Evolutionary conservation across 2,329 filamentous ascomycete species (phyloP).

Genomic region (Colletotrichum trifolii): DNA sequence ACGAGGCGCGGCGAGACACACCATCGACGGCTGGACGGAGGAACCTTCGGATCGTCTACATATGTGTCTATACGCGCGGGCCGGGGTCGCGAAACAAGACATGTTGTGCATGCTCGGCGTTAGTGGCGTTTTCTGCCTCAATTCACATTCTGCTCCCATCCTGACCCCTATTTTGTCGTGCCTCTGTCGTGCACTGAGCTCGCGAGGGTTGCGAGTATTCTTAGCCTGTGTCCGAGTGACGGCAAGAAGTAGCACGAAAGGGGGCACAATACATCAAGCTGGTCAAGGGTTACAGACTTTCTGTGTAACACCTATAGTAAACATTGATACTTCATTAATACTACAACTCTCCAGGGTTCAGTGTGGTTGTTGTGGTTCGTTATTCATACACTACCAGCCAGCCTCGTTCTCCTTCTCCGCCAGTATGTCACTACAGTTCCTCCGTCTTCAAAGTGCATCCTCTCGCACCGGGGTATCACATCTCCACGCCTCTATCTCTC

Average conservation of each 20-base stretch:
- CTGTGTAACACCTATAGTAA: too few relatives aligned
- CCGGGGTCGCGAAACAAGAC: neutral
- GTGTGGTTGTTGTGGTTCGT: neutral
- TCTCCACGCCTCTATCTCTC: slow-evolving; percentile 10
- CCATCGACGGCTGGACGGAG: neutral
- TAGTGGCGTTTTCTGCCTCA: slow-evolving; percentile 2
- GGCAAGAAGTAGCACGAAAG: too few relatives aligned
- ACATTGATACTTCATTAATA: neutral
- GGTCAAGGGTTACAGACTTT: too few relatives aligned
- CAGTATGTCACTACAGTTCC: too few relatives aligned
- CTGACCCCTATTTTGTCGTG: too few relatives aligned
- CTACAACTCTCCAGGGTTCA: slow-evolving; percentile 6
- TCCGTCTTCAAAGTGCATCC: neutral
- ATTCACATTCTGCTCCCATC: neutral
- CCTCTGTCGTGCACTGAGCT: too few relatives aligned
- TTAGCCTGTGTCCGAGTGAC: too few relatives aligned
- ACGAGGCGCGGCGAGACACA: too few relatives aligned
- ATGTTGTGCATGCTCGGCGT: slow-evolving; percentile 25
- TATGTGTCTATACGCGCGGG: neutral
- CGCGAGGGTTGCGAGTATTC: too few relatives aligned
- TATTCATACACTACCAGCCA: slow-evolving; percentile 1
- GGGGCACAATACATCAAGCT: too few relatives aligned
- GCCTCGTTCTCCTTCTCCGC: too few relatives aligned
- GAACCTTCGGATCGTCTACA: neutral
- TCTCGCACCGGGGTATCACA: slow-evolving; percentile 25